Evolutionary conservation across 2,329 filamentous ascomycete species (phyloP).

Genomic region (Sporothrix inflata): DNA sequence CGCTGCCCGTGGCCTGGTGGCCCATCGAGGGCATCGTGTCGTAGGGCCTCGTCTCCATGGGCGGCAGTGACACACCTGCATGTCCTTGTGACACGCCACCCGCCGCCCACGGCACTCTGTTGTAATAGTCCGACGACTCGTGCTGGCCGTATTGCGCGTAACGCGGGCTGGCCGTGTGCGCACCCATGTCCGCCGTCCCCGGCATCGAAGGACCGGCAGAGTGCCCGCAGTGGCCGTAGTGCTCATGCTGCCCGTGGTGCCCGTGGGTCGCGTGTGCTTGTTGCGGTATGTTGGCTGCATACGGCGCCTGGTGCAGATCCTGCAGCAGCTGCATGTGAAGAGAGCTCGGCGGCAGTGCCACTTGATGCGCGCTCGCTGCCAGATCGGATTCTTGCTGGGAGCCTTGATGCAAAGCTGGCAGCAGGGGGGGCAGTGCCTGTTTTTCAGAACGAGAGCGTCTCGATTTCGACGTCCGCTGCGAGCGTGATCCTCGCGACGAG

Average conservation of each 20-base stretch:
- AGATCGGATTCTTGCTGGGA: background rate
- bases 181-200: background rate
- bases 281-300: background rate
- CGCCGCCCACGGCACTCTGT: slow-evolving; percentile 2
- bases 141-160: slow-evolving; percentile 1
- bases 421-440: background rate
- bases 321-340: background rate
- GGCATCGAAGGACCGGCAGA: background rate
- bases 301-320: background rate
- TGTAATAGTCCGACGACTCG: background rate
- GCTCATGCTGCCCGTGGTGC: background rate
- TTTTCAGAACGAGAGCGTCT: background rate
- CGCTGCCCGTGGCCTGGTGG: background rate
- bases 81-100: background rate
- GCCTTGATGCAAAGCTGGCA: background rate
- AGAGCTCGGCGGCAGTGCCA: background rate
- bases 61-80: background rate
- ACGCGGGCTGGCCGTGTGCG: background rate
- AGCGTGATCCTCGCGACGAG: background rate
- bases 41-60: background rate
- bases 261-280: background rate
- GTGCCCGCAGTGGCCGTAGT: background rate
- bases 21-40: background rate
- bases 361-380: background rate
- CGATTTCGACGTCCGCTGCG: background rate